A percentile compares a stretch with the other conserved stretches of the same genome.
phyloP scores from a whole-genome alignment of 2,329 filamentous ascomycete genomes.

The Sporothrix inflata region DNA sequence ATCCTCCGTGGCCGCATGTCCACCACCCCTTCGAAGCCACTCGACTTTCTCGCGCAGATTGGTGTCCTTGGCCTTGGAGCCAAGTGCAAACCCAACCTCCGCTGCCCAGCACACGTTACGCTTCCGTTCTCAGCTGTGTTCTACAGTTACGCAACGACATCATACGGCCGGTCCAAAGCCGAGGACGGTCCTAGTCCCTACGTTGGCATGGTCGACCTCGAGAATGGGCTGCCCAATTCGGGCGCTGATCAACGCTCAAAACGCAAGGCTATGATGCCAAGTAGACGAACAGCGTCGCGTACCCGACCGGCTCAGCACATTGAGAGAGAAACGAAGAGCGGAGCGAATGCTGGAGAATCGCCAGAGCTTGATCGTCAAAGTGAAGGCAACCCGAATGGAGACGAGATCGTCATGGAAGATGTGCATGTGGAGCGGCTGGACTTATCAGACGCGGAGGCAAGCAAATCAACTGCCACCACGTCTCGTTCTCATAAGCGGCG shows the following conservation, averaged over 20 bases:
- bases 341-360: background rate
- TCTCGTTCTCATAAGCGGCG: conserved; percentile 53
- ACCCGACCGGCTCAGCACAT: background rate
- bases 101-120: conserved; percentile 87
- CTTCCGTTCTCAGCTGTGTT: conserved; percentile 93
- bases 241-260: conserved; percentile 53
- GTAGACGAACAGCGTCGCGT: conserved; percentile 39
- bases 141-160: conserved; percentile 81
- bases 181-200: conserved; percentile 94
- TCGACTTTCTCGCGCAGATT: conserved; percentile 93
- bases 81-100: conserved; percentile 81
- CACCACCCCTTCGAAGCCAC: conserved; percentile 86
- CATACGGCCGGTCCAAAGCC: conserved; percentile 62
- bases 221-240: conserved; percentile 69
- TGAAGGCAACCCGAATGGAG: background rate
- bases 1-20: conserved; percentile 96
- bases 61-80: conserved; percentile 82
- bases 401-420: conserved; percentile 33
- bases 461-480: conserved; percentile 29
- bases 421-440: conserved; percentile 18
- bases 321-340: background rate
- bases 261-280: conserved; percentile 50
- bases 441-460: conserved; percentile 34
- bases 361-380: background rate
- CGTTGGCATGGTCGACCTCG: conserved; percentile 88